phyloP scores from a whole-genome alignment of 208 protist genomes.

The Herpetomonas samuelpessoai region DNA sequence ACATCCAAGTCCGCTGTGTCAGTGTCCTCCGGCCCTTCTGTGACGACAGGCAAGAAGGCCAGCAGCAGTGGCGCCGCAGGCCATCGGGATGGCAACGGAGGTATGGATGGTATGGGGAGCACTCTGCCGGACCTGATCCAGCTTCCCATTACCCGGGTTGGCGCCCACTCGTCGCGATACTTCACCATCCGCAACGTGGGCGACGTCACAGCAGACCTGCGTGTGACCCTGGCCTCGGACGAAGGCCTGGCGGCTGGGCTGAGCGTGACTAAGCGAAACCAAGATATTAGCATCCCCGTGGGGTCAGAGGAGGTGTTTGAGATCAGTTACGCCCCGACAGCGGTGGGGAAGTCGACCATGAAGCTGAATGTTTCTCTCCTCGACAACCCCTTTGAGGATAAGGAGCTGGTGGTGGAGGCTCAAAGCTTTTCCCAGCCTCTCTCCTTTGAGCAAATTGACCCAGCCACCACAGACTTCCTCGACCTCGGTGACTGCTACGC shows the following conservation, averaged over 20 bases:
- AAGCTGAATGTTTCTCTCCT: conserved; percentile 71
- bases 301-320: conserved; percentile 52
- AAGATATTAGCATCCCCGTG: conserved; percentile 59
- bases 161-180: conserved; percentile 10
- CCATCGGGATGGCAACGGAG: not conserved
- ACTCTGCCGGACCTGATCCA: conserved; percentile 52
- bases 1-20: too few relatives aligned
- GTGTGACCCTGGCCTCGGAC: conserved; percentile 30
- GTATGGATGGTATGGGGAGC: not conserved
- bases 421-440: conserved; percentile 85
- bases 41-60: not conserved
- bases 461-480: conserved; percentile 64
- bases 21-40: too few relatives aligned
- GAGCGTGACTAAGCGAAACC: conserved; percentile 28
- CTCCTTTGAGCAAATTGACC: conserved; percentile 91
- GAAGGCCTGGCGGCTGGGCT: conserved; percentile 21
- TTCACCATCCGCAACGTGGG: conserved; percentile 77
- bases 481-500: conserved; percentile 88
- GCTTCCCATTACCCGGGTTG: conserved; percentile 80
- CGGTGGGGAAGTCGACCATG: conserved; percentile 40
- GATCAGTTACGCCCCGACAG: conserved; percentile 54
- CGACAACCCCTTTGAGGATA: conserved; percentile 95
- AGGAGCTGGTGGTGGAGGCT: conserved; percentile 69
- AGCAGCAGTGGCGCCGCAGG: not conserved
- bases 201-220: conserved; percentile 55